These are phyloP conservation scores for Ogataea pignaliae DNA, from an alignment of 805 yeast genomes.

Conservation along the genomic window DNA sequence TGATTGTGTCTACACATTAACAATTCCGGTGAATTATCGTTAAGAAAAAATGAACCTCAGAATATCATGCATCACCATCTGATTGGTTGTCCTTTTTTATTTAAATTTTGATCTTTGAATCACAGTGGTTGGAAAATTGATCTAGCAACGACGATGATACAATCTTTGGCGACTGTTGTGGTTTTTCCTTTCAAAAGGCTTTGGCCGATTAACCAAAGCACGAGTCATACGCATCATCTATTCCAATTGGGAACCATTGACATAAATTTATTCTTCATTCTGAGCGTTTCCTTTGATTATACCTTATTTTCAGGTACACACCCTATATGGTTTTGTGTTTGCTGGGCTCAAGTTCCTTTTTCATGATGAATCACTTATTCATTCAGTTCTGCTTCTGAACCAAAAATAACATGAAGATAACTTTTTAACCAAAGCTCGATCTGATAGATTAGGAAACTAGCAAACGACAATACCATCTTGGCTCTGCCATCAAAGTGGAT, in stretches of 20 bases:
- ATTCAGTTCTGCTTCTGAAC: constrained; percentile 98
- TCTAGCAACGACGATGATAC: too few relatives aligned
- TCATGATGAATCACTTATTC: constrained; percentile 57
- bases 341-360: constrained; percentile 10
- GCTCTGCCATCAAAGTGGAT: background rate
- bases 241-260: background rate
- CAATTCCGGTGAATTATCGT: constrained; percentile 27
- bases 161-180: background rate
- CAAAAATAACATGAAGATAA: constrained; percentile 67
- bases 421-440: constrained; percentile 60
- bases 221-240: too few relatives aligned
- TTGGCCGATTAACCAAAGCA: too few relatives aligned
- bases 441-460: constrained; percentile 28
- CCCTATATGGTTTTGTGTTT: too few relatives aligned
- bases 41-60: constrained; percentile 61
- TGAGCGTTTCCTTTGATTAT: background rate
- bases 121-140: too few relatives aligned
- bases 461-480: background rate
- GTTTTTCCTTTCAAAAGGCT: too few relatives aligned
- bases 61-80: constrained; percentile 98
- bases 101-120: background rate
- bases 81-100: constrained; percentile 33
- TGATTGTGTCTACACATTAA: constrained; percentile 34
- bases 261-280: too few relatives aligned
- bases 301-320: too few relatives aligned